phyloP scores from a whole-genome alignment of 768 basidiomycete species.

The Exsudoporus frostii region DNA sequence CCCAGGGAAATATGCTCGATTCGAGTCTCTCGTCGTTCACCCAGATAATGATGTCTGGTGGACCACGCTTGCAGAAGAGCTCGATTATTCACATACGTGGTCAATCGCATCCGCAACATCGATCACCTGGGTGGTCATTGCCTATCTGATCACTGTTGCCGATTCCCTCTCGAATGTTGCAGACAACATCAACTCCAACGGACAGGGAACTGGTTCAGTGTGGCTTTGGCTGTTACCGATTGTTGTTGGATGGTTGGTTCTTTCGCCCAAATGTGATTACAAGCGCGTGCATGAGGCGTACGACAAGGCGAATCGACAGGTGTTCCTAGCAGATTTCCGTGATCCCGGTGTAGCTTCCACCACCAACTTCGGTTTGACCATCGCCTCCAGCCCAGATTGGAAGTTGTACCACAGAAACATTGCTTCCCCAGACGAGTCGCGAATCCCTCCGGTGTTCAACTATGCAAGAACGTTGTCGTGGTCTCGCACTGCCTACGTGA shows the following conservation, averaged over 20 bases:
- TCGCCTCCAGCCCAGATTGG: constrained; percentile 9
- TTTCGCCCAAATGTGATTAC: constrained; percentile 40
- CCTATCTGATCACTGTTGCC: constrained; percentile 30
- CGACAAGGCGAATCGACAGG: constrained; percentile 10
- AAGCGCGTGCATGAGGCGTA: constrained; percentile 25
- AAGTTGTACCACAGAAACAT: neutral
- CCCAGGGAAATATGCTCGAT: constrained; percentile 22
- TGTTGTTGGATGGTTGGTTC: constrained; percentile 39
- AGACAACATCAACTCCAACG: constrained; percentile 29
- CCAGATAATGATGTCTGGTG: constrained; percentile 44
- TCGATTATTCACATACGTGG: constrained; percentile 42
- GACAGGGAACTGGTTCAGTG: constrained; percentile 37
- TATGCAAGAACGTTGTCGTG: constrained; percentile 24
- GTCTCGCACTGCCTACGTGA: constrained; percentile 15
- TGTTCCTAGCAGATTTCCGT: neutral
- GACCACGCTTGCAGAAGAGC: constrained; percentile 28
- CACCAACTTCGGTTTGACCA: constrained; percentile 15
- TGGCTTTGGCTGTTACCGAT: constrained; percentile 46
- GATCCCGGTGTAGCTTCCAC: neutral
- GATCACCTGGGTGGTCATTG: constrained; percentile 44
- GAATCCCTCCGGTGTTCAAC: constrained; percentile 25
- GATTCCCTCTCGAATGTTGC: constrained; percentile 16
- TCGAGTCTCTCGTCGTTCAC: constrained; percentile 42
- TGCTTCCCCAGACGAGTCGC: constrained; percentile 23
- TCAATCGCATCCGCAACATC: constrained; percentile 37